Conservation (phyloP, 257 asterid species). For the Capsicum chinense region DNA sequence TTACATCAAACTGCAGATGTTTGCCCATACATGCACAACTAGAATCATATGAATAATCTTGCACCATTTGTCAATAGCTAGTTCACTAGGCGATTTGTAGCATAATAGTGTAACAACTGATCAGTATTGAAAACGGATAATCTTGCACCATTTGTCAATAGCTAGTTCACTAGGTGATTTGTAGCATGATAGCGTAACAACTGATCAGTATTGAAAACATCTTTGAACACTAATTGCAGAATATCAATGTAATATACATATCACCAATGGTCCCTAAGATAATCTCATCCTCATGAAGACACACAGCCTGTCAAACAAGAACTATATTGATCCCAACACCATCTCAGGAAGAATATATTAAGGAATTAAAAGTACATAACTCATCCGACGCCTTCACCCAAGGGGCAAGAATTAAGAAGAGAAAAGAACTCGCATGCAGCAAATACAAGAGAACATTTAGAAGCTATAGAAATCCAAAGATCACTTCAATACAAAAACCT, state of each 20-base stretch:
- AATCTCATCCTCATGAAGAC: not conserved
- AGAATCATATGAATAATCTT: not conserved
- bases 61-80: constrained; percentile 8
- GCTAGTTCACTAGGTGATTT: not conserved
- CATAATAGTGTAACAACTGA: too few relatives aligned
- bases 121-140: not conserved
- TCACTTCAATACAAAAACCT: not conserved
- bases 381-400: not conserved
- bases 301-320: not conserved
- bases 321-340: not conserved
- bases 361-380: not conserved
- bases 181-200: not conserved
- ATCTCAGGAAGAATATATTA: not conserved
- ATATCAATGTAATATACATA: not conserved
- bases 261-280: not conserved
- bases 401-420: not conserved
- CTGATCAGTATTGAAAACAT: not conserved
- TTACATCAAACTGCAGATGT: not conserved
- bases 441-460: not conserved
- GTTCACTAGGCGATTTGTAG: not conserved
- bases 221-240: not conserved
- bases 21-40: not conserved
- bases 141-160: constrained; percentile 6
- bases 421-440: not conserved
- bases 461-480: not conserved